Base-by-base conservation (phyloP, 441 rosid species). In the Manihot esculenta region DNA sequence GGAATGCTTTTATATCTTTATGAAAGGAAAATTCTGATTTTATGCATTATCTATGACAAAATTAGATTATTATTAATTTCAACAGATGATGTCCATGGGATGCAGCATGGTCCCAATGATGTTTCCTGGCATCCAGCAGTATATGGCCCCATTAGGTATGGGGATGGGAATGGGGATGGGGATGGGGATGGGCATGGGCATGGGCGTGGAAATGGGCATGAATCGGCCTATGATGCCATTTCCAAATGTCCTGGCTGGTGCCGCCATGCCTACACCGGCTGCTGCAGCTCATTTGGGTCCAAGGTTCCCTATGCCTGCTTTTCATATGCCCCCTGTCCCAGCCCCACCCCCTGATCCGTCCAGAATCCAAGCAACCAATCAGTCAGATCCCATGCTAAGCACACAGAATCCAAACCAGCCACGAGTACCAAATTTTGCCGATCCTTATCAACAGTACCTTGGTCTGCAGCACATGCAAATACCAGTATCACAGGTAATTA, bases 71-170 rank as follows among this genome's bases (percentile, higher is more conserved):
- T 58, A 62, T 72, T 66, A 38, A 64, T 79, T 68, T 67, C 68
- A 68, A 78, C 85, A 93, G 97, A 86, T 89, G 94, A 94, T 94
- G 97, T 92, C 99, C 79, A 87, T 94, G 97, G 97, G 97, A 76
- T 94, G 95, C 76, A 79, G 97, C 72, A 81, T 91, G 88, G 87
- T 89, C 72, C 97, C 96, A 0, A 89, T 90, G 95, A 89, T 89
- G 94, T 89, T 86, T 78, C 88, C 94, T 0, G 89, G 97, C 10
- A 77, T 91, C 78, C 98, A 87, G 78, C 96, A 87, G 57, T 88
- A 84, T 84, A 77, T 88, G 89, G 84, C 89, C 68, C 84, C 81
- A 72, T 85, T 91, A 88, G 90, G 88, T 8, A 81, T 86, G 68
- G 93, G 86, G 23, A 80, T 85, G 65, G 92, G 90, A n/a, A 74